Conservation (phyloP, 208 protist species). For the Leptomonas seymouri region DNA sequence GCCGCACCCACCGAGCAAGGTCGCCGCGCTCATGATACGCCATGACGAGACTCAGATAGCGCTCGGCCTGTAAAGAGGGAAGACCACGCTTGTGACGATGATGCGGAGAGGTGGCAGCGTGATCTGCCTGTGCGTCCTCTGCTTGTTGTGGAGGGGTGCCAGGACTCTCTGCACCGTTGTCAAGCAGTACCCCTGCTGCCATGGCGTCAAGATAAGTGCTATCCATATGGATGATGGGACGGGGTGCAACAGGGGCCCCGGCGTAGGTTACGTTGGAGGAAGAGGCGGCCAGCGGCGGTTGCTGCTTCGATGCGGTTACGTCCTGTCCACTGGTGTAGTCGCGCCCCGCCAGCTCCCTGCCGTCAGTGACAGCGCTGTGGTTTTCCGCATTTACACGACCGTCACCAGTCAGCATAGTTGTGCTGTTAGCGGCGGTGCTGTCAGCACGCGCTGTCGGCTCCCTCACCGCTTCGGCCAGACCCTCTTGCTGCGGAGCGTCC, state of each 20-base stretch:
- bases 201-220: slow-evolving; percentile 23
- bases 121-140: not conserved
- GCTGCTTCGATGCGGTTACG: not conserved
- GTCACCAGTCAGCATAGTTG: not conserved
- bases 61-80: slow-evolving; percentile 33
- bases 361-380: not conserved
- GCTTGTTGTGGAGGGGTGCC: not conserved
- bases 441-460: not conserved
- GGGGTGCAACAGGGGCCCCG: not conserved
- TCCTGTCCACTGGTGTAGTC: not conserved
- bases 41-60: slow-evolving; percentile 69
- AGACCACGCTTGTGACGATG: slow-evolving; percentile 5
- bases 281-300: not conserved
- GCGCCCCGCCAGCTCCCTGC: not conserved
- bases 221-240: slow-evolving; percentile 17
- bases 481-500: not conserved
- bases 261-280: slow-evolving; percentile 11
- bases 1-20: slow-evolving; percentile 50
- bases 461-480: not conserved
- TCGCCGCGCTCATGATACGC: slow-evolving; percentile 65
- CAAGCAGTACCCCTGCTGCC: slow-evolving; percentile 1
- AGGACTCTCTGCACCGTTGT: slow-evolving; percentile 5
- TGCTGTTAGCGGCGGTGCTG: not conserved
- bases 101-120: not conserved
- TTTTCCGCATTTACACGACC: not conserved